phyloP scores from a whole-genome alignment of 2,329 filamentous ascomycete species.

The Calonectria pteridis region DNA sequence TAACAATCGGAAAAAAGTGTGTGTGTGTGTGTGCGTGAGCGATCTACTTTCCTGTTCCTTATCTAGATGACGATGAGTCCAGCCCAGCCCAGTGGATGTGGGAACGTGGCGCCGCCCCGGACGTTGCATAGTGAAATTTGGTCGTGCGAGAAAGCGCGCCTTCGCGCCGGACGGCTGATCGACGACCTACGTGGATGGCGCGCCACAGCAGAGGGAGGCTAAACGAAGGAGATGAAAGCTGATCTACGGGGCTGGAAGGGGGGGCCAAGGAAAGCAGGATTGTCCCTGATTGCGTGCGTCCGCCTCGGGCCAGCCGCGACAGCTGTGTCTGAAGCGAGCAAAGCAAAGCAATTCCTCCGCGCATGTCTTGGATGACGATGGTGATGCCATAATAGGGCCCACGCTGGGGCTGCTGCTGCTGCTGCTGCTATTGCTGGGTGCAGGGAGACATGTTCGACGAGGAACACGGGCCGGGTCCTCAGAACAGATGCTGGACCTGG shows the following conservation, averaged over 20 bases:
- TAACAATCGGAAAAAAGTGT: background rate
- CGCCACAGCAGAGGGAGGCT: background rate
- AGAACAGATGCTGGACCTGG: background rate
- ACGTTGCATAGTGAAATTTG: slow-evolving; percentile 16
- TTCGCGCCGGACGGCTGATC: slow-evolving; percentile 9
- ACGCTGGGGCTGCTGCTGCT: background rate
- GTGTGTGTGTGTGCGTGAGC: background rate
- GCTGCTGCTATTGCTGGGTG: background rate
- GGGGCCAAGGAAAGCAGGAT: background rate
- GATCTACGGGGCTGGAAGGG: background rate
- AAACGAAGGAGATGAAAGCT: background rate
- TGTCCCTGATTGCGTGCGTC: background rate
- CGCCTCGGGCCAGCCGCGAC: background rate
- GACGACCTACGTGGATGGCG: slow-evolving; percentile 9
- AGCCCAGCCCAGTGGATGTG: background rate
- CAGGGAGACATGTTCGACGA: background rate
- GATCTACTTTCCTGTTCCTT: background rate
- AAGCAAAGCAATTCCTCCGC: background rate
- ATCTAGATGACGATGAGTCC: background rate
- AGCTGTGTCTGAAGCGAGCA: background rate
- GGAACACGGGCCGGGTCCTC: background rate
- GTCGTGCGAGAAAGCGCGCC: background rate
- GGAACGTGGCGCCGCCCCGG: background rate
- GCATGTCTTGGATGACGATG: slow-evolving; percentile 1
- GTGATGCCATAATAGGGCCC: background rate